Conservation (phyloP, 1,284 basidiomycete species). For the Boletellus dicymbophilus region DNA sequence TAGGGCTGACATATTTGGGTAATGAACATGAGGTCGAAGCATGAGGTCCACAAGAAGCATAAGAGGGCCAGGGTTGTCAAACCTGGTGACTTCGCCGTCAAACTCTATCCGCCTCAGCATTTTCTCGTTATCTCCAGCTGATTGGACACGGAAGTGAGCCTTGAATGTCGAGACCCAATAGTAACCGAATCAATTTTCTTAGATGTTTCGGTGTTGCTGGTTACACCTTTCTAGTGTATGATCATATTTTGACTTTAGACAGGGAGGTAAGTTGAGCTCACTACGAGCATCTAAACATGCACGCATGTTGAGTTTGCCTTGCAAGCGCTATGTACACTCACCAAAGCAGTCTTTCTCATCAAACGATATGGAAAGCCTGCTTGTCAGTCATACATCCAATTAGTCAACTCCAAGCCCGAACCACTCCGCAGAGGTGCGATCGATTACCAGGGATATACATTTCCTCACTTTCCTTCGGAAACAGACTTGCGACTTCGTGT, state of each 20-base stretch:
- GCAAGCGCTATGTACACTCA: slow-evolving; percentile 9
- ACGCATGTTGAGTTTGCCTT: slow-evolving; percentile 11
- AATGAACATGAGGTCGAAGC: too few species aligned
- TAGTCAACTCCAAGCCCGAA: neutral
- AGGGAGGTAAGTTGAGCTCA: neutral
- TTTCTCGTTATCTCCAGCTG: too few species aligned
- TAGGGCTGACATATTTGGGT: too few species aligned
- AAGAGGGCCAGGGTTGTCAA: too few species aligned
- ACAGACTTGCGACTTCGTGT: too few species aligned
- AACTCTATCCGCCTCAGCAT: too few species aligned
- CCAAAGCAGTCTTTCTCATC: slow-evolving; percentile 13
- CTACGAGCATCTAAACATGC: neutral
- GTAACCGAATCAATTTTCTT: too few species aligned
- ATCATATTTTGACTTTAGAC: slow-evolving; percentile 10
- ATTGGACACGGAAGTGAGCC: too few species aligned
- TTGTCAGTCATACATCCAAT: slow-evolving; percentile 3
- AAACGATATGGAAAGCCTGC: slow-evolving; percentile 15
- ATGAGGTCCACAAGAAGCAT: too few species aligned
- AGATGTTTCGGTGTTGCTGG: slow-evolving; percentile 2
- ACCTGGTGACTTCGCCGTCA: too few species aligned
- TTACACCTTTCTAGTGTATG: slow-evolving; percentile 13
- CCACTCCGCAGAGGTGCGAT: neutral
- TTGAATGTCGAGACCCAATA: too few species aligned
- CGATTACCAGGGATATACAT: neutral
- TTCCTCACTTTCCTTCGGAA: neutral